These are phyloP conservation scores for Penicillium lividum DNA, from an alignment of 495 filamentous ascomycete species.

Conservation along the genomic window DNA sequence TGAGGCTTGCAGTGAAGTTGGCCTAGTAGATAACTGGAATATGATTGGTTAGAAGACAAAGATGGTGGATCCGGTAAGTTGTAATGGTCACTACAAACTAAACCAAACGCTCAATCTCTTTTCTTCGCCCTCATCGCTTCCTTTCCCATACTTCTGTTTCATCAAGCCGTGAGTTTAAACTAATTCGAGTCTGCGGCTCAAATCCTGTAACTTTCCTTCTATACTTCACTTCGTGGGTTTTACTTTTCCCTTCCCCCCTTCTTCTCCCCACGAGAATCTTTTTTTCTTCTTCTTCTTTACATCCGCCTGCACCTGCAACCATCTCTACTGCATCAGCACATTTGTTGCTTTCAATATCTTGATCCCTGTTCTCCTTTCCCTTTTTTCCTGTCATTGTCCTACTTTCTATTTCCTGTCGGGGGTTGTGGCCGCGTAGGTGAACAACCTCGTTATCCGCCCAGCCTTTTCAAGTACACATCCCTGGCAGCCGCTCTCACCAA, in stretches of 20 bases:
- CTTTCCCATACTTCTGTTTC: conserved; percentile 12
- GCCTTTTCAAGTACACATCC: conserved; percentile 40
- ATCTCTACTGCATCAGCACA: background rate
- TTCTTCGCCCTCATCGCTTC: conserved; percentile 8
- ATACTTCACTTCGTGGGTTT: background rate
- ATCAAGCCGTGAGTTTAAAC: conserved; percentile 6
- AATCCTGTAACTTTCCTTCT: conserved; percentile 2
- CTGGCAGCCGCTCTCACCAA: conserved; percentile 36
- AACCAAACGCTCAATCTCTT: conserved; percentile 19
- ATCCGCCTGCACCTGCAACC: background rate
- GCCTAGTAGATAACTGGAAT: conserved; percentile 19
- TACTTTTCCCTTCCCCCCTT: background rate
- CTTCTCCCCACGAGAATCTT: conserved; percentile 8
- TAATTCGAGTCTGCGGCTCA: conserved; percentile 13
- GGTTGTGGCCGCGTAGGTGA: conserved; percentile 12
- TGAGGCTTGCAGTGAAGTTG: conserved; percentile 7
- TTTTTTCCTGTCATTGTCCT: conserved; percentile 7
- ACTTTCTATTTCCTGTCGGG: conserved; percentile 4
- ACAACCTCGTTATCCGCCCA: conserved; percentile 13
- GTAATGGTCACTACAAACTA: conserved; percentile 34
- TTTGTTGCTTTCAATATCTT: background rate
- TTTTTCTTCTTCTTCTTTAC: conserved; percentile 4
- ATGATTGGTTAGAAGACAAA: conserved; percentile 20
- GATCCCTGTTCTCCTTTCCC: background rate
- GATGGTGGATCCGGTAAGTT: conserved; percentile 18